phyloP scores from a whole-genome alignment of 352 stramenopile genomes.

The Pythium sp. region DNA sequence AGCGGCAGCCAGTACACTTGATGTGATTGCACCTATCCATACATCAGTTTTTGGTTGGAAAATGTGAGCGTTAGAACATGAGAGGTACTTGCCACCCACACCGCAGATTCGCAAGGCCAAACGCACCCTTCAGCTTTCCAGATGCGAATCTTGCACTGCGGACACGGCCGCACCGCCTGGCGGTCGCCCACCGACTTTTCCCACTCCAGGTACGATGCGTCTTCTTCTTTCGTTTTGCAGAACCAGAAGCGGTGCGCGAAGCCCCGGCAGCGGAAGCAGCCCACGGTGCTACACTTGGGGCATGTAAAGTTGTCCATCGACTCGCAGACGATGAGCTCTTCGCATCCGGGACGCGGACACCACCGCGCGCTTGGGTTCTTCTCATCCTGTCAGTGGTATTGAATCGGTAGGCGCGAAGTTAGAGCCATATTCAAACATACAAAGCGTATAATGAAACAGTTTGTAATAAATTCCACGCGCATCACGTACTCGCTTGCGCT shows the following conservation, averaged over 20 bases:
- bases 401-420: not conserved
- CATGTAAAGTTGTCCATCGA: constrained; percentile 52
- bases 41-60: not conserved
- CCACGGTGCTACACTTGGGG: constrained; percentile 44
- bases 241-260: constrained; percentile 62
- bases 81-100: not conserved
- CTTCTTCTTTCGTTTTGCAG: constrained; percentile 19
- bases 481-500: not conserved
- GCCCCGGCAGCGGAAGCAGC: constrained; percentile 62
- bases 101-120: not conserved
- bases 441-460: not conserved
- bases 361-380: constrained; percentile 72
- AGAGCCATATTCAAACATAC: not conserved
- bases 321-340: constrained; percentile 64
- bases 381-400: constrained; percentile 37
- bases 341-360: constrained; percentile 56
- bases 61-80: not conserved
- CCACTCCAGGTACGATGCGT: not conserved
- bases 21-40: not conserved
- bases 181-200: constrained; percentile 1
- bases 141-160: not conserved
- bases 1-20: not conserved
- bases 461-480: not conserved
- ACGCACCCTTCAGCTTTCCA: not conserved
- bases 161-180: not conserved